phyloP scores from a whole-genome alignment of 306 rosid genomes.

The Amphicarpaea edgeworthii region DNA sequence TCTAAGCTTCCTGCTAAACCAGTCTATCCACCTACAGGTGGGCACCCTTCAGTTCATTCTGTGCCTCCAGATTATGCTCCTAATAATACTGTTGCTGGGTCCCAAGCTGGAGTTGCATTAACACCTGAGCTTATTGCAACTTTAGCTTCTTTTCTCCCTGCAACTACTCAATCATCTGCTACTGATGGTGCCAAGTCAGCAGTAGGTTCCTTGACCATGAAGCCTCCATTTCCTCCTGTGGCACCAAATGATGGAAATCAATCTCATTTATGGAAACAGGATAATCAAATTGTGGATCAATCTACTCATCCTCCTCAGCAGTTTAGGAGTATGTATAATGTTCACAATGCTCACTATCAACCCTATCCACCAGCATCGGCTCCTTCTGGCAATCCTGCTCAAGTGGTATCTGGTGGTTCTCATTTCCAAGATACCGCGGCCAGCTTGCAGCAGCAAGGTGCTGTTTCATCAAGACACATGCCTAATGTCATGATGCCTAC shows the following conservation, averaged over 20 bases:
- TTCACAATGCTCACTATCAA: constrained; percentile 67
- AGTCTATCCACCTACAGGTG: constrained; percentile 58
- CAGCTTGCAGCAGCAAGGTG: constrained; percentile 61
- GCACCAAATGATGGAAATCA: constrained; percentile 60
- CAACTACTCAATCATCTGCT: constrained; percentile 66
- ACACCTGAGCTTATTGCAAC: constrained; percentile 98
- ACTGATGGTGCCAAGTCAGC: constrained; percentile 62
- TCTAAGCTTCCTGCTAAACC: constrained; percentile 67
- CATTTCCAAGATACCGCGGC: constrained; percentile 67
- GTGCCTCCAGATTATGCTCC: constrained; percentile 63
- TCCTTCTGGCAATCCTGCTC: constrained; percentile 64
- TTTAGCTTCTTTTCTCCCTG: constrained; percentile 79
- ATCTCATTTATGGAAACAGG: constrained; percentile 83
- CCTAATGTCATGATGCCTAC: constrained; percentile 56
- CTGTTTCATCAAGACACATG: constrained; percentile 66
- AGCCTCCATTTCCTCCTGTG: constrained; percentile 66
- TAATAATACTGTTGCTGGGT: constrained; percentile 53
- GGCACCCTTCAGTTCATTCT: constrained; percentile 64
- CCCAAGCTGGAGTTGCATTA: constrained; percentile 82
- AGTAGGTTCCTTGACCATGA: constrained; percentile 56
- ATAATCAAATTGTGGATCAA: constrained; percentile 71
- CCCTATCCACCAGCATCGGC: constrained; percentile 73
- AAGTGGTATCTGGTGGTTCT: constrained; percentile 60
- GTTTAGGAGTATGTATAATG: constrained; percentile 64
- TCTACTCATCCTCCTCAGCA: constrained; percentile 70